phyloP scores from a whole-genome alignment of 345 rosid genomes.

The Kandelia obovata region DNA sequence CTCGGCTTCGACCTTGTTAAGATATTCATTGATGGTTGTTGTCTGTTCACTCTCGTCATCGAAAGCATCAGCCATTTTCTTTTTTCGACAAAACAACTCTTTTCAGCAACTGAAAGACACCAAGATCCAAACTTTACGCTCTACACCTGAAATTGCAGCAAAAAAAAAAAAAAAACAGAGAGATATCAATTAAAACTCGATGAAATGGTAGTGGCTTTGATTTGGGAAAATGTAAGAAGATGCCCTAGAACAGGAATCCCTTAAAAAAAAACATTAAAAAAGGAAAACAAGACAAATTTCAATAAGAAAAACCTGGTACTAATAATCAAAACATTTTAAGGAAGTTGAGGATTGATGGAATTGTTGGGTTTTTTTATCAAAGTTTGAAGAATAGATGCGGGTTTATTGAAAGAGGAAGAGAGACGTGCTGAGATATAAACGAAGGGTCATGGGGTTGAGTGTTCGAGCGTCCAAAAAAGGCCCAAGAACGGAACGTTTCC shows the following conservation, averaged over 20 bases:
- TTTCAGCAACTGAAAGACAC: neutral
- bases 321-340: too few species aligned
- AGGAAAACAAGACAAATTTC: too few species aligned
- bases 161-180: neutral
- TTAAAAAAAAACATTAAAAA: neutral
- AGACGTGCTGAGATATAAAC: too few species aligned
- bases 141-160: conserved; percentile 8
- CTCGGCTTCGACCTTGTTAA: conserved; percentile 71
- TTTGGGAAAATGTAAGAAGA: neutral
- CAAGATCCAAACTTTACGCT: conserved; percentile 1
- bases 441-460: too few species aligned
- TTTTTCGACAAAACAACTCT: neutral
- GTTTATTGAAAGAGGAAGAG: too few species aligned
- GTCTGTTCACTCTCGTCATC: conserved; percentile 75
- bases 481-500: too few species aligned
- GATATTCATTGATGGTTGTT: conserved; percentile 71
- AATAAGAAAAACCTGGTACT: neutral
- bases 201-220: neutral
- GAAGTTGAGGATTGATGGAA: too few species aligned
- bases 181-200: neutral
- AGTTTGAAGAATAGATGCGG: too few species aligned
- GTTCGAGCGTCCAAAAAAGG: too few species aligned
- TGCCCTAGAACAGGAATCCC: conserved; percentile 4
- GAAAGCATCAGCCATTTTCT: conserved; percentile 45
- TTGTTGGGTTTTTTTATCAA: too few species aligned